Base-by-base conservation (phyloP, 2,329 filamentous ascomycete genomes). In the Atkinsonella texensis region DNA sequence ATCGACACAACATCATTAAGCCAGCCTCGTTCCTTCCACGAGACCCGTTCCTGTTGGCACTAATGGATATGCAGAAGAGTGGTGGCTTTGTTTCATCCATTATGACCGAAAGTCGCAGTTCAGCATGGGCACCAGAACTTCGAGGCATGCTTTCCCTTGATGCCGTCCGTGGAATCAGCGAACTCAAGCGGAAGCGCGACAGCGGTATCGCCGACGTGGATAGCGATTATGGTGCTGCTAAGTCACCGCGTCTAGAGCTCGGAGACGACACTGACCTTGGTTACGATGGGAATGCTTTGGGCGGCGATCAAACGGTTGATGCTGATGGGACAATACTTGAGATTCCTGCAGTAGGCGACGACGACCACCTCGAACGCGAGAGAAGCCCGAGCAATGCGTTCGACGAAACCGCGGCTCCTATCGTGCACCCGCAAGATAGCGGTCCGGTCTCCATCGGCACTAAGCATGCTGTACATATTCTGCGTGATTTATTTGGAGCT, bases 151-250 rank as follows among this genome's bases (percentile, higher is more conserved):
- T 97, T n/a, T 95, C 89, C 1, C 74, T 96, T 42, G 88, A 94
- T 57, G 78, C 87, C 13, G 78, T 95, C 15, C 83, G 84, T 55
- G 82, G 82, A 52, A 78, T 84, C 42, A 85, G 83, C 53, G 89
- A 95, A 55, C 77, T 91, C 51, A 98, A 97, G 78, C 81, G 93
- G 53, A 98, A 98, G 76, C 84, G 93, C 31, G 89, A 95, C 62
- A 89, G 85, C 60, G 89, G 87, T 23, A 81, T 93, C 56, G 87
- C 85, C 44, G 89, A 91, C 61, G 77, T 93, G 56, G 87, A 85
- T 20, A 80, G 76, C 56, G 82, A 85, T 45, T 76, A 80, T 50
- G 75, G 75, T 33, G 76, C 74, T 31, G 75, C 78, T 54, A 87
- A 89, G 69, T 83, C 81, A 46, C 80, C 89, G 51, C 83, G 84